These are phyloP conservation scores for Papiliotrema fonsecae DNA, from an alignment of 1,284 basidiomycete species.

Conservation along the genomic window DNA sequence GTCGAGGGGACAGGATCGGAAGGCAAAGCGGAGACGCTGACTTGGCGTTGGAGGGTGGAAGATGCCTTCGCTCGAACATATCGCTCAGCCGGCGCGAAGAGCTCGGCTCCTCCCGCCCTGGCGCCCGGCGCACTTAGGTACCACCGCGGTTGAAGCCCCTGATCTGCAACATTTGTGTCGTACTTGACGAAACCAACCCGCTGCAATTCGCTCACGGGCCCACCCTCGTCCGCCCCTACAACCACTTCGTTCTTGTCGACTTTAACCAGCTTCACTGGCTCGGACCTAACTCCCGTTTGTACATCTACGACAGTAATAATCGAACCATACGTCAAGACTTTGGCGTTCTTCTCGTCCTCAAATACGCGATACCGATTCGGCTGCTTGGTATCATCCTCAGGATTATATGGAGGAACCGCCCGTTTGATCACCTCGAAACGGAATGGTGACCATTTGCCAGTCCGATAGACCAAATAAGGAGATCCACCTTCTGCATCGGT, in stretches of 20 bases:
- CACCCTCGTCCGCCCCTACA: constrained; percentile 59
- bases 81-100: constrained; percentile 9
- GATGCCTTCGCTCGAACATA: no score
- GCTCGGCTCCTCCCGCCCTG: constrained; percentile 33
- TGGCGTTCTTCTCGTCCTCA: constrained; percentile 20
- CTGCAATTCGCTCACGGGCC: constrained; percentile 90
- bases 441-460: constrained; percentile 43
- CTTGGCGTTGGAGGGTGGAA: no score
- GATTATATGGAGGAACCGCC: constrained; percentile 8
- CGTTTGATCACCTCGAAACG: constrained; percentile 31
- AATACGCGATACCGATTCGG: neutral
- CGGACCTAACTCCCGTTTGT: constrained; percentile 73
- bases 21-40: no score
- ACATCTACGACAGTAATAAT: constrained; percentile 80
- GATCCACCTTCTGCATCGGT: constrained; percentile 52
- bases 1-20: no score
- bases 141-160: constrained; percentile 15
- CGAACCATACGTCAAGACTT: constrained; percentile 84
- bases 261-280: constrained; percentile 83
- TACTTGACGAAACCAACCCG: constrained; percentile 86
- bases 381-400: neutral
- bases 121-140: constrained; percentile 42
- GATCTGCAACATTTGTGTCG: no score
- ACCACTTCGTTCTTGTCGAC: constrained; percentile 81
- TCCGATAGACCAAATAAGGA: constrained; percentile 24